These are phyloP conservation scores for Babesia ovis DNA, from an alignment of 169 alveolate genomes.

Conservation along the genomic window DNA sequence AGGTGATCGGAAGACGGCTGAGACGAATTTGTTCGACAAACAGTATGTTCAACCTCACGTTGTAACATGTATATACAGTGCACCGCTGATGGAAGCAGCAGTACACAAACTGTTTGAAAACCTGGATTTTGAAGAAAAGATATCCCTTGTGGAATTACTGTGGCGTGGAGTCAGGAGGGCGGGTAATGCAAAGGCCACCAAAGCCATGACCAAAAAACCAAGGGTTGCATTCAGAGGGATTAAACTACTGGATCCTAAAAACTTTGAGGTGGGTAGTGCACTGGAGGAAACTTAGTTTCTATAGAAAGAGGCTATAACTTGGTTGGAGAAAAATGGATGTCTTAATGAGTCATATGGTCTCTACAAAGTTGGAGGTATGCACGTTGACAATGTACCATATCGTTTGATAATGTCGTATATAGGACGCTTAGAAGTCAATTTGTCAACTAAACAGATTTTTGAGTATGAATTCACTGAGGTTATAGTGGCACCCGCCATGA, in stretches of 20 bases:
- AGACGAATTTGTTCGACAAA: conserved; percentile 22
- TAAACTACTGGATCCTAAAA: conserved; percentile 10
- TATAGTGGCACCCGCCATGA: conserved; percentile 20
- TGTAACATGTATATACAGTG: background rate
- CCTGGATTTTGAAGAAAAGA: conserved; percentile 51
- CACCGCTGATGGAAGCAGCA: conserved; percentile 11
- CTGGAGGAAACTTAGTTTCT: background rate
- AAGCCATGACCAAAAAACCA: conserved; percentile 17
- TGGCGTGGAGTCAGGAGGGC: conserved; percentile 57
- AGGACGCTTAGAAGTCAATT: conserved; percentile 11
- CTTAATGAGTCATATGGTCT: conserved; percentile 28
- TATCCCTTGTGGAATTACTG: conserved; percentile 43
- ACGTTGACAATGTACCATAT: background rate
- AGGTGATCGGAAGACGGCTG: conserved; percentile 18
- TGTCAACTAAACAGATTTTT: conserved; percentile 5
- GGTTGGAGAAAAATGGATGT: conserved; percentile 20
- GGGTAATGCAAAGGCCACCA: conserved; percentile 24
- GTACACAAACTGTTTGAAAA: conserved; percentile 1
- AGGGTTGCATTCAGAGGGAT: conserved; percentile 24
- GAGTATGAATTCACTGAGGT: conserved; percentile 34
- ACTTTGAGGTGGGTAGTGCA: conserved; percentile 25
- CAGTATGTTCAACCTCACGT: background rate
- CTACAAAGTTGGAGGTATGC: conserved; percentile 26
- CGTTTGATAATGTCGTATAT: background rate
- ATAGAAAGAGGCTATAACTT: conserved; percentile 8